Conservation (phyloP, 2,329 filamentous ascomycete genomes). For the Claviceps lovelessii region DNA sequence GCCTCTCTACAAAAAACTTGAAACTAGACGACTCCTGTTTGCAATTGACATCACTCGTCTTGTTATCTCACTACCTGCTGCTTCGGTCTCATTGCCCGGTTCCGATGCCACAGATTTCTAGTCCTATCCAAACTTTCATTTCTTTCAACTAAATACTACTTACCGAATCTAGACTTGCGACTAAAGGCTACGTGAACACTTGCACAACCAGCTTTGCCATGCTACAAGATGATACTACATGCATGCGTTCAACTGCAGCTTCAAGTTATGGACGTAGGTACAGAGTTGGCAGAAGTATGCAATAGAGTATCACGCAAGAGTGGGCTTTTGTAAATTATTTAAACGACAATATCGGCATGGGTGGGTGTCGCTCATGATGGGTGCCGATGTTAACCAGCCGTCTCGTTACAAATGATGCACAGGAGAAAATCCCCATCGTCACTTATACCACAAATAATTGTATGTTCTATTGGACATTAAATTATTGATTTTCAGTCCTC, state of each 20-base stretch:
- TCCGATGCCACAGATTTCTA: background rate
- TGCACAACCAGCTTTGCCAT: background rate
- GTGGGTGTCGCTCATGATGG: background rate
- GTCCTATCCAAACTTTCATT: background rate
- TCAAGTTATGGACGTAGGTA: background rate
- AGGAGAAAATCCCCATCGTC: background rate
- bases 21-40: slow-evolving; percentile 1
- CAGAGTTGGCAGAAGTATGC: background rate
- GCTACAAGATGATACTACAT: background rate
- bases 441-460: background rate
- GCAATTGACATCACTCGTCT: background rate
- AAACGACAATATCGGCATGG: background rate
- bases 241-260: background rate
- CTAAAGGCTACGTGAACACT: background rate
- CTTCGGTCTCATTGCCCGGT: too few species aligned
- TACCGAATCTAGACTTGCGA: too few species aligned
- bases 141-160: background rate
- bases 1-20: slow-evolving; percentile 31
- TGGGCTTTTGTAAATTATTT: background rate
- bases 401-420: background rate
- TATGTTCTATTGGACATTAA: background rate
- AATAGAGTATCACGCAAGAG: background rate
- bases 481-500: slow-evolving; percentile 9
- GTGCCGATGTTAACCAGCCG: background rate
- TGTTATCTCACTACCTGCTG: background rate